Evolutionary conservation across 2,329 filamentous ascomycete genomes (phyloP).

Genomic region (Endoconidiophora laricicola): DNA sequence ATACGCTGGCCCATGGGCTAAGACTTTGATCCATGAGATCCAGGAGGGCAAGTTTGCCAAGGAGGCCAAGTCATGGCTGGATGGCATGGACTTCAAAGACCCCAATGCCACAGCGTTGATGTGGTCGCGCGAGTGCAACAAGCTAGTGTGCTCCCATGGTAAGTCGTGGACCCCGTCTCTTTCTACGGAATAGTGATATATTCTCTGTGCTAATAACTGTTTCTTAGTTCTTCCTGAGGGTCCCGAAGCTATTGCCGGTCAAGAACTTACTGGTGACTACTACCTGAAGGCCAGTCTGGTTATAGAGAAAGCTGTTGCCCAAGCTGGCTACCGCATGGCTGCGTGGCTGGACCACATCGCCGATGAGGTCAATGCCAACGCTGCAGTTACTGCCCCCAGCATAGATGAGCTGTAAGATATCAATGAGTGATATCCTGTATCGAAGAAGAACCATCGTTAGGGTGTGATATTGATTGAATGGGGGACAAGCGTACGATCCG

Average conservation of each 20-base stretch:
- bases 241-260: slow-evolving; percentile 35
- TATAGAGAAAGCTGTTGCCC: slow-evolving; percentile 49
- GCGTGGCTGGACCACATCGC: slow-evolving; percentile 49
- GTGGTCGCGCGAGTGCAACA: slow-evolving; percentile 50
- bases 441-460: too few species aligned
- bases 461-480: too few species aligned
- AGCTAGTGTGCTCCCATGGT: slow-evolving; percentile 45
- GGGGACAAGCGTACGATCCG: too few species aligned
- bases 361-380: slow-evolving; percentile 17
- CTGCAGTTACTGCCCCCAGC: slow-evolving; percentile 2
- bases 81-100: slow-evolving; percentile 37
- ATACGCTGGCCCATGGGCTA: slow-evolving; percentile 38
- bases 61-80: slow-evolving; percentile 36
- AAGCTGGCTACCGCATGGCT: slow-evolving; percentile 51
- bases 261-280: slow-evolving; percentile 47
- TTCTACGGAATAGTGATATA: background rate
- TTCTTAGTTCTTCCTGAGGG: slow-evolving; percentile 45
- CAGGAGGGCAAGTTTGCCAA: slow-evolving; percentile 35
- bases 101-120: slow-evolving; percentile 37
- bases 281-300: slow-evolving; percentile 46
- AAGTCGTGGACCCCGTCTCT: slow-evolving; percentile 17
- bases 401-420: slow-evolving; percentile 1
- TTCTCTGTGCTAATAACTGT: background rate
- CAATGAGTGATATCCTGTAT: background rate
- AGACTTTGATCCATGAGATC: slow-evolving; percentile 37